A percentile compares a stretch with the other conserved stretches of the same genome.
Evolutionary conservation across 345 rosid species (phyloP).

Genomic region (Viola odorata): DNA sequence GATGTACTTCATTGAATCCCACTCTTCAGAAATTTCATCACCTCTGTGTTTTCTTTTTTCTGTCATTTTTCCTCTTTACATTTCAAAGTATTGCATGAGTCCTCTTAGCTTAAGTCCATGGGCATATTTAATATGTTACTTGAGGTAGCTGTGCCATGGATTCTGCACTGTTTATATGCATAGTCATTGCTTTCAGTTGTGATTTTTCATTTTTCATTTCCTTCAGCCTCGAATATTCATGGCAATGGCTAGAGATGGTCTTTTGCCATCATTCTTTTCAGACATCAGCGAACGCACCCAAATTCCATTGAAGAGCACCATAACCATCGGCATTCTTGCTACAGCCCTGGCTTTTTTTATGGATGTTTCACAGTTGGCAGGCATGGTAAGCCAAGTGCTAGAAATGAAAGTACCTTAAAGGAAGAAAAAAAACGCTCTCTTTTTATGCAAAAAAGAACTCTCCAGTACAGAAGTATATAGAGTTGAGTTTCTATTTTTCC

Average conservation of each 20-base stretch:
- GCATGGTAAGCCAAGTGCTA: constrained; percentile 43
- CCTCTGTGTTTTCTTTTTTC: neutral
- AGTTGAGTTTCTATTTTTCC: neutral
- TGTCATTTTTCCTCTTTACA: neutral
- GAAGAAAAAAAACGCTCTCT: neutral
- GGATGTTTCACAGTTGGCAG: constrained; percentile 65
- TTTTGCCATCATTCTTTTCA: constrained; percentile 73
- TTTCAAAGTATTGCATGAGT: neutral
- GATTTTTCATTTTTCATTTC: neutral
- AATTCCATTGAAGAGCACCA: constrained; percentile 77
- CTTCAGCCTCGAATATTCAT: constrained; percentile 62
- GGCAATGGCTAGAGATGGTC: constrained; percentile 97
- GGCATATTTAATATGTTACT: neutral
- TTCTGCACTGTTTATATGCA: neutral
- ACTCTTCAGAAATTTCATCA: neutral
- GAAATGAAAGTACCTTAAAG: neutral
- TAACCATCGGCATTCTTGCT: constrained; percentile 60
- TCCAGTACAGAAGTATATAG: neutral
- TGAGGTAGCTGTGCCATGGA: too few relatives aligned
- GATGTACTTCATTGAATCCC: neutral
- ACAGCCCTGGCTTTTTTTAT: constrained; percentile 50
- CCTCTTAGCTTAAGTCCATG: neutral
- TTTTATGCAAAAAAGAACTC: neutral
- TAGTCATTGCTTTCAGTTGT: neutral
- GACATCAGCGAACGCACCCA: constrained; percentile 57